Percentiles rank a stretch among this genome's conserved stretches.
Evolutionary conservation across 495 filamentous ascomycete species (phyloP).

Genomic region (Xylona heveae): DNA sequence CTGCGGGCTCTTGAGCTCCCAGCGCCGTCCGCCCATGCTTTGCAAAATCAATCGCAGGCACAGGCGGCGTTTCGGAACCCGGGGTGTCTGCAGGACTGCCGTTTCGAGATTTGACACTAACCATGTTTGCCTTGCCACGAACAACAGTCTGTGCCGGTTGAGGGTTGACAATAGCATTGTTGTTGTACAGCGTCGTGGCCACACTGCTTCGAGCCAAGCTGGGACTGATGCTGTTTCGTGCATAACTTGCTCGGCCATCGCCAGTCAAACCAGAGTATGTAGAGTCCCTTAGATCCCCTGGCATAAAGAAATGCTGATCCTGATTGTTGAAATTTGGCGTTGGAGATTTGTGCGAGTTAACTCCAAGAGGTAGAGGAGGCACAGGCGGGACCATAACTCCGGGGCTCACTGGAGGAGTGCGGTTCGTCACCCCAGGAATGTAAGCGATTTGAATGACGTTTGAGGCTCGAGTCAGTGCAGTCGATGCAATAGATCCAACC

Average conservation of each 20-base stretch:
- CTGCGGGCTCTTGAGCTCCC: not conserved
- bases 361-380: slow-evolving; percentile 58
- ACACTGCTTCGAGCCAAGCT: slow-evolving; percentile 55
- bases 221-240: slow-evolving; percentile 31
- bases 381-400: slow-evolving; percentile 76
- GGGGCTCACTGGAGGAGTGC: slow-evolving; percentile 62
- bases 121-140: slow-evolving; percentile 69
- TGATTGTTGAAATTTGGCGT: slow-evolving; percentile 32
- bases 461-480: slow-evolving; percentile 83
- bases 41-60: slow-evolving; percentile 29
- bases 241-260: slow-evolving; percentile 41
- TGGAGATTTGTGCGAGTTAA: slow-evolving; percentile 25
- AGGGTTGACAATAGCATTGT: slow-evolving; percentile 62
- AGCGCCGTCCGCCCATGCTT: slow-evolving; percentile 17
- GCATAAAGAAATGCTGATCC: slow-evolving; percentile 87
- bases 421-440: slow-evolving; percentile 91
- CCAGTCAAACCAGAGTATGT: slow-evolving; percentile 52
- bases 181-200: slow-evolving; percentile 79
- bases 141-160: slow-evolving; percentile 67
- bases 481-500: slow-evolving; percentile 78
- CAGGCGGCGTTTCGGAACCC: slow-evolving; percentile 26
- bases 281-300: slow-evolving; percentile 77
- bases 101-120: slow-evolving; percentile 50
- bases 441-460: slow-evolving; percentile 99
- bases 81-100: slow-evolving; percentile 14